Evolutionary conservation across 2,329 filamentous ascomycete species (phyloP).

Genomic region (Monosporascus sp.): DNA sequence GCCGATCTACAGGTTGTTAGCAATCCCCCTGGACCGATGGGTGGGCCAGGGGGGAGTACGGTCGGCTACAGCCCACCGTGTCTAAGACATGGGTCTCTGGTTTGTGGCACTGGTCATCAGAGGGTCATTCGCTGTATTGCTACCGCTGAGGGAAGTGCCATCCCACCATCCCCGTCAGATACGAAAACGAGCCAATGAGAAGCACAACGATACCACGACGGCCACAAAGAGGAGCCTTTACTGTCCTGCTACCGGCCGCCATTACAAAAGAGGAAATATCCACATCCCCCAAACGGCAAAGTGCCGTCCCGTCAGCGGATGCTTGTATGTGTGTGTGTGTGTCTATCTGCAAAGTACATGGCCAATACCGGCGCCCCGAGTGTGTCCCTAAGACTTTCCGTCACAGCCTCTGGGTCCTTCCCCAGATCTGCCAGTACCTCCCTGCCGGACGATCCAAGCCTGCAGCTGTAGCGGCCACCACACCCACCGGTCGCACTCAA

Average conservation of each 20-base stretch:
- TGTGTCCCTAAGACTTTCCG: slow-evolving; percentile 24
- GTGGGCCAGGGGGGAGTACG: slow-evolving; percentile 2
- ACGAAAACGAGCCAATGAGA: slow-evolving; percentile 17
- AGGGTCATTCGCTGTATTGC: slow-evolving; percentile 23
- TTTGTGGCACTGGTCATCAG: slow-evolving; percentile 12
- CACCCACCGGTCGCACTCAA: slow-evolving; percentile 21
- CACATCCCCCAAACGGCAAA: slow-evolving; percentile 30
- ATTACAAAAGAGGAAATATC: slow-evolving; percentile 32
- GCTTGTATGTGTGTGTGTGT: slow-evolving; percentile 11
- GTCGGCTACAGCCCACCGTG: slow-evolving; percentile 14
- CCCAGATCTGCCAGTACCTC: slow-evolving; percentile 8
- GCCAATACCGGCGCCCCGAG: slow-evolving; percentile 21
- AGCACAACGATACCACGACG: slow-evolving; percentile 14
- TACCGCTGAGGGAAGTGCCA: slow-evolving; percentile 14
- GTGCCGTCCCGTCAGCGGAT: slow-evolving; percentile 19
- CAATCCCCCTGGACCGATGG: slow-evolving; percentile 10
- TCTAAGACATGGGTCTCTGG: slow-evolving; percentile 19
- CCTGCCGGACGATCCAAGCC: slow-evolving; percentile 16
- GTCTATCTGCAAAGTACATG: slow-evolving; percentile 23
- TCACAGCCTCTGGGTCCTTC: slow-evolving; percentile 7
- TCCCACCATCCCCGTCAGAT: background rate
- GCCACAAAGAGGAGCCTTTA: slow-evolving; percentile 10
- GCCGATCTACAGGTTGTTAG: slow-evolving; percentile 11
- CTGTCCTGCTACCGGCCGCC: slow-evolving; percentile 14
- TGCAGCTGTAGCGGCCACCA: slow-evolving; percentile 19